Evolutionary conservation across 2,329 filamentous ascomycete species (phyloP).

Genomic region (Aspergillus sp.): DNA sequence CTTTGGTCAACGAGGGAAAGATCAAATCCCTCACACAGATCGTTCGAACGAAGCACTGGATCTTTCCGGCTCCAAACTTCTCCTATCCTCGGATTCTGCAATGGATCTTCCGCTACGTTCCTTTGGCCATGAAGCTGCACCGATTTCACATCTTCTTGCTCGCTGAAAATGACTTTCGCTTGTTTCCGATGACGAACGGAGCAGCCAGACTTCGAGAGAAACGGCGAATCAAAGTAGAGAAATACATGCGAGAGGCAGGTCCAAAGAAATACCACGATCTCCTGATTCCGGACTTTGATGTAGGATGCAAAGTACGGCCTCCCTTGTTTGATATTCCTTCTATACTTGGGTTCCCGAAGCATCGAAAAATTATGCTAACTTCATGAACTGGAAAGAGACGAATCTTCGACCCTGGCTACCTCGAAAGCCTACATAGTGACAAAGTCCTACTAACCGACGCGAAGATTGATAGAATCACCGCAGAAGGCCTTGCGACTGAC

Average conservation of each 20-base stretch:
- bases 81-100: conserved; percentile 51
- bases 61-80: conserved; percentile 47
- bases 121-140: conserved; percentile 47
- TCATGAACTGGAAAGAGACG: too few relatives aligned
- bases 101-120: conserved; percentile 49
- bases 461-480: too few relatives aligned
- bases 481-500: too few relatives aligned
- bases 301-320: too few relatives aligned
- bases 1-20: conserved; percentile 38
- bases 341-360: too few relatives aligned
- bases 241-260: conserved; percentile 23
- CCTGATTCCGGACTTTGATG: too few relatives aligned
- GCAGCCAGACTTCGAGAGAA: conserved; percentile 42
- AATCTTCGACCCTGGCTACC: too few relatives aligned
- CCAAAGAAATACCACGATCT: too few relatives aligned
- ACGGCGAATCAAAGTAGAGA: conserved; percentile 39
- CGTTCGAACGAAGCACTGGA: conserved; percentile 60
- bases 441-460: too few relatives aligned
- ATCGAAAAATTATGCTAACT: too few relatives aligned
- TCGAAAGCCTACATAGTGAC: too few relatives aligned
- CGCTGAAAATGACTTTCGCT: conserved; percentile 23
- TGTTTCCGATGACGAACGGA: conserved; percentile 48
- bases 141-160: conserved; percentile 39
- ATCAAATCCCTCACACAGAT: conserved; percentile 58
- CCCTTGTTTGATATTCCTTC: too few relatives aligned